Base-by-base conservation (phyloP, 169 alveolate species). In the Babesia caballi region DNA sequence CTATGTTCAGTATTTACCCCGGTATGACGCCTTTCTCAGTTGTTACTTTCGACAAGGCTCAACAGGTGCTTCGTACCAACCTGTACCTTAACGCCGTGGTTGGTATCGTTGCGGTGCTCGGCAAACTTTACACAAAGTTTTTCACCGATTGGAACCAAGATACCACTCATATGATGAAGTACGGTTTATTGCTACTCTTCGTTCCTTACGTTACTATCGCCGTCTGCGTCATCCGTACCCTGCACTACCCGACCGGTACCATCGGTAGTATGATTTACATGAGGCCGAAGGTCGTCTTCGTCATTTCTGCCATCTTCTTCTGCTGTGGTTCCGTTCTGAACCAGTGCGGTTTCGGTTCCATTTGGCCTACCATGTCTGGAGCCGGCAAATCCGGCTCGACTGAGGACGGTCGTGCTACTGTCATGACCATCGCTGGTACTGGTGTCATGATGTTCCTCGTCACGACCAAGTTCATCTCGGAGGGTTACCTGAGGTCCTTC, bases 401-500 rank as follows among this genome's bases (percentile, higher is more conserved):
- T 28, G 42, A 8, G n/a, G 60, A 30, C 21, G 42, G 42, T 60
- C 44, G 49, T 30, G n/a, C 14, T 14, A 9, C 30, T 4, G 60
- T 47, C 4, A 44, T 63, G 61, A 28, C 73, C 3, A 3, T 42
- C 17, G 19, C 21, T 25, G 73, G 73, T 42, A 14, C 30, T 17
- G 50, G 44, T 47, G 40, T 17, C 44, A 35, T 63, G 44, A 30
- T 28, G 4, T 28, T 15, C 25, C 23, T 63, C 19, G 52, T 63
- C 17, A 6, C 28, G 32, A 21, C 60, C 0, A 63, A 49, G 73
- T 28, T 46, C 38, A 14, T 63, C 15, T 2, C 51, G 23, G 50
- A 46, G 2, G 73, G 73, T 30, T 63, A 63, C 21, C 44, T 63
- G 38, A 63, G 51, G 7, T 21, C 73, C 3, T 44, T 63, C 73